Percentiles rank a stretch among this genome's conserved stretches.
Evolutionary conservation across 352 stramenopile genomes (phyloP).

Genomic region (Globisporangium radiosum): DNA sequence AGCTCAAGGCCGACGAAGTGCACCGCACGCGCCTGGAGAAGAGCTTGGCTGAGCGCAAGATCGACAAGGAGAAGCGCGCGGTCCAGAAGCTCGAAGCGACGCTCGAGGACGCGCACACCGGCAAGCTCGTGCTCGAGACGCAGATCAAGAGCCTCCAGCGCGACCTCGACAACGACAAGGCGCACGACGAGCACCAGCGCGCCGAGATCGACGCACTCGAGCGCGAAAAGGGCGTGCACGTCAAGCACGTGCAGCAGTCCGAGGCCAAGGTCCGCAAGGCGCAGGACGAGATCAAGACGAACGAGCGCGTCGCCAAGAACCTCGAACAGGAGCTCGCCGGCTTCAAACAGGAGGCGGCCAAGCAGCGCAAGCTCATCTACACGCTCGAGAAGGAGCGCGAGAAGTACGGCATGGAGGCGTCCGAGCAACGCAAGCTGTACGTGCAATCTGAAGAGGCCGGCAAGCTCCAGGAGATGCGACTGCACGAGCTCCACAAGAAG

Average conservation of each 20-base stretch:
- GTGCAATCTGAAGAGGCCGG: slow-evolving; percentile 76
- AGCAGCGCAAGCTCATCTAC: slow-evolving; percentile 88
- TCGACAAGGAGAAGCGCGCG: slow-evolving; percentile 83
- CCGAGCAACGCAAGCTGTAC: slow-evolving; percentile 81
- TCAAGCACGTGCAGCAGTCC: slow-evolving; percentile 72
- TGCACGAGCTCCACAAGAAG: slow-evolving; percentile 81
- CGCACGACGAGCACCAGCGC: slow-evolving; percentile 63
- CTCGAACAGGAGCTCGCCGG: slow-evolving; percentile 74
- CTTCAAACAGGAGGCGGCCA: slow-evolving; percentile 81
- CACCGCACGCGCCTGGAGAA: slow-evolving; percentile 86
- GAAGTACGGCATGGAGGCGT: slow-evolving; percentile 86
- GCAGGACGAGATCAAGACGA: slow-evolving; percentile 89
- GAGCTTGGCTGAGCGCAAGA: slow-evolving; percentile 84
- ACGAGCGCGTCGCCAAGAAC: slow-evolving; percentile 88
- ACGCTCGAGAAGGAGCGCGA: slow-evolving; percentile 91
- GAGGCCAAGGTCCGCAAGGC: slow-evolving; percentile 85
- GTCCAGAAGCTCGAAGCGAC: slow-evolving; percentile 88
- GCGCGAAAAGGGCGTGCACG: slow-evolving; percentile 79
- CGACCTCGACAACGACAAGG: slow-evolving; percentile 73
- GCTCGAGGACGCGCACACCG: slow-evolving; percentile 86
- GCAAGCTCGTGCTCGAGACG: slow-evolving; percentile 74
- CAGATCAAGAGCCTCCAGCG: slow-evolving; percentile 81
- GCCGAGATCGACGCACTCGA: slow-evolving; percentile 83
- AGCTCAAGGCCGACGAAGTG: slow-evolving; percentile 78
- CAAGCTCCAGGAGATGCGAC: slow-evolving; percentile 77